These are phyloP conservation scores for Fusarium heterosporum DNA, from an alignment of 2,329 filamentous ascomycete genomes.

Conservation along the genomic window DNA sequence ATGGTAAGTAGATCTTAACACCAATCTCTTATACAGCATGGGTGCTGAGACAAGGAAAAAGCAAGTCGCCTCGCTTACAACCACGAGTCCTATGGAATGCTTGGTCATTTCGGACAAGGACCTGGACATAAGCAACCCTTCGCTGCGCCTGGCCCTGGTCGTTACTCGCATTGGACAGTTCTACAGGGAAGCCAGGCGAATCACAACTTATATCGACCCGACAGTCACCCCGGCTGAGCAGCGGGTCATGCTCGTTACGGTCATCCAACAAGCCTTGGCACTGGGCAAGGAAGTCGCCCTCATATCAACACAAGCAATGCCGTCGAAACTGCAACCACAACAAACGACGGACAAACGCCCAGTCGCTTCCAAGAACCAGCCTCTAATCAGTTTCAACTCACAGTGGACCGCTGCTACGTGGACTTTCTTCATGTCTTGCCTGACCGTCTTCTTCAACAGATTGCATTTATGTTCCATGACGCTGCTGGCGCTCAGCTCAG, in stretches of 20 bases:
- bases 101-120: conserved; percentile 15
- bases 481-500: conserved; percentile 4
- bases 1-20: conserved; percentile 28
- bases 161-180: conserved; percentile 30
- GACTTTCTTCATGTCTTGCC: conserved; percentile 8
- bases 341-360: conserved; percentile 24
- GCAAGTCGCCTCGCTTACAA: conserved; percentile 28
- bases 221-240: background rate
- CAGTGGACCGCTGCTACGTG: conserved; percentile 26
- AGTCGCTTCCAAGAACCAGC: background rate
- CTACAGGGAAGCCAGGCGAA: conserved; percentile 20
- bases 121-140: conserved; percentile 9
- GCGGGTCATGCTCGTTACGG: conserved; percentile 15
- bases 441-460: conserved; percentile 26
- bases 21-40: background rate
- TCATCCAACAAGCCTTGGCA: conserved; percentile 26
- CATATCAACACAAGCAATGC: conserved; percentile 11
- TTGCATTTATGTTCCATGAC: conserved; percentile 12
- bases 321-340: conserved; percentile 9
- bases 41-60: conserved; percentile 12
- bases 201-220: conserved; percentile 1
- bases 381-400: conserved; percentile 15
- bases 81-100: conserved; percentile 23
- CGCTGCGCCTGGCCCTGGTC: conserved; percentile 23
- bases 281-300: conserved; percentile 15